These are phyloP conservation scores for Perkinsus olseni DNA, from an alignment of 169 alveolate genomes.

Conservation along the genomic window DNA sequence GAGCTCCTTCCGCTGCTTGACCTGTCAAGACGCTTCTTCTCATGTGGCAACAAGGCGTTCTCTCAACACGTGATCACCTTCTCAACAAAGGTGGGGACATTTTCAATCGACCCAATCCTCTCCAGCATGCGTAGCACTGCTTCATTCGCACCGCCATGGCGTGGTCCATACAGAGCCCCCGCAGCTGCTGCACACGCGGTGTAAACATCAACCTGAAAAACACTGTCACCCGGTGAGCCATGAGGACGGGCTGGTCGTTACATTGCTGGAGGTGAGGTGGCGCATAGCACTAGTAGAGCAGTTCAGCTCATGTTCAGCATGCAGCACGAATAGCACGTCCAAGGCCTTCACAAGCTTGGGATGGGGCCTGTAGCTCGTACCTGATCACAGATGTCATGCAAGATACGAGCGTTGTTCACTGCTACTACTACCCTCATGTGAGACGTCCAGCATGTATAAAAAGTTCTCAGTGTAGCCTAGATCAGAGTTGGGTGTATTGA, in stretches of 20 bases:
- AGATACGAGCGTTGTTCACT: neutral
- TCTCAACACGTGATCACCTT: no score
- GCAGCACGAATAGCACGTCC: constrained; percentile 63
- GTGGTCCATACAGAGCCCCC: constrained; percentile 76
- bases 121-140: constrained; percentile 70
- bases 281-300: constrained; percentile 71
- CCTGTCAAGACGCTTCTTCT: neutral
- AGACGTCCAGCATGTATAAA: constrained; percentile 55
- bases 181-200: constrained; percentile 73
- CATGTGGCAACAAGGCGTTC: neutral
- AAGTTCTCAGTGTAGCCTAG: constrained; percentile 58
- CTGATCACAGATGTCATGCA: neutral
- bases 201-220: neutral
- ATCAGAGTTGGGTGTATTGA: constrained; percentile 36
- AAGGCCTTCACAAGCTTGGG: constrained; percentile 57
- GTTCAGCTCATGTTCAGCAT: constrained; percentile 76
- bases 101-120: constrained; percentile 48
- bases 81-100: constrained; percentile 41
- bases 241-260: constrained; percentile 40
- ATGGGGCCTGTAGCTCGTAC: constrained; percentile 49
- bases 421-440: constrained; percentile 35
- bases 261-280: constrained; percentile 62
- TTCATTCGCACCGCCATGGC: constrained; percentile 82
- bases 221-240: constrained; percentile 16
- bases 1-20: constrained; percentile 57